Evolutionary conservation across 768 basidiomycete genomes (phyloP), one percentile per base, ranked within the genome.

Genomic region (Suillus lakei): DNA sequence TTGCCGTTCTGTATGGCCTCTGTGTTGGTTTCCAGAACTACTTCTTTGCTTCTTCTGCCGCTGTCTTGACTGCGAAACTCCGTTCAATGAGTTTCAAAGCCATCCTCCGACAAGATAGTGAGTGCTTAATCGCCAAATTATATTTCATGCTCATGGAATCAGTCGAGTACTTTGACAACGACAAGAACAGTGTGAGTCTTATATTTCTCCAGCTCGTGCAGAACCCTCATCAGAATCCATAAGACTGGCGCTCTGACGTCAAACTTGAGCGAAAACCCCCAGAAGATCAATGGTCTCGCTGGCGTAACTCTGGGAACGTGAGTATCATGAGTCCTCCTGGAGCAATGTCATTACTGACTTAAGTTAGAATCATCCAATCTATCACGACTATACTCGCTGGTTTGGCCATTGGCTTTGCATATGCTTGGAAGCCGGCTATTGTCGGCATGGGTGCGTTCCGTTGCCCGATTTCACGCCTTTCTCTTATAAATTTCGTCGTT

Each of bases 81-180:
- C 77, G 85, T 38, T 70, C 70, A 23, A 58, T 77, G 56, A 71
- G 71, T 32, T 85, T 86, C 76, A 61, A 64, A 16, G 73, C 83
- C 16, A 80, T 82, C 46, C 71, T 85, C 4, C 74, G 82, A 26
- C 82, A 84, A 66, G 85, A 85, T 66, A 78, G 82, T 71, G 71
- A 73, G 66, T 80, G 69, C 67, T 73, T n/a, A 7, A 60, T 59
- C 48, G 26, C 26, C 43, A 76, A 16, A 70, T 81, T 69, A 21
- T 12, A 32, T 54, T n/a, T 54, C 30, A 13, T 6, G 13, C 53
- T n/a, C 21, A 54, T 32, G 12, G 78, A 74, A 61, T 85, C 66
- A 91, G 88, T 93, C 69, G 91, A 90, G 67, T 96, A 90, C 83
- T 98, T 96, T 66, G 95, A 98, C 77, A 88, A 86, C 77, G 93